phyloP scores from a whole-genome alignment of 129 eudicot genomes.

The Helianthus tuberosus region DNA sequence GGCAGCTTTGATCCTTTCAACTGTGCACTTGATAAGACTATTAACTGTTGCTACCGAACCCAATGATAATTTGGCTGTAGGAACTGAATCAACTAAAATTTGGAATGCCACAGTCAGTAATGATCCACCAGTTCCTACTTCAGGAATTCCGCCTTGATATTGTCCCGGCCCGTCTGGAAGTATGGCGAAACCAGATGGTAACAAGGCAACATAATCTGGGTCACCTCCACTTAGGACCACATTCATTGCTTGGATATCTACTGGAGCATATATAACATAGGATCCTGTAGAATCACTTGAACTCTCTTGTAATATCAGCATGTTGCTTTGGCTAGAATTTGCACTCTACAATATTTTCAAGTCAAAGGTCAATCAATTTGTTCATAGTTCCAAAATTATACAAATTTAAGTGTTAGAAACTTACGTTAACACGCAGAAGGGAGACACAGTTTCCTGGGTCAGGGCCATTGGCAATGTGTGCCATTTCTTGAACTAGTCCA shows the following conservation, averaged over 20 bases:
- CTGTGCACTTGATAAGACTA: constrained; percentile 85
- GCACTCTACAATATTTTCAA: constrained; percentile 58
- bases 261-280: constrained; percentile 95
- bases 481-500: constrained; percentile 98
- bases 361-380: neutral
- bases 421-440: constrained; percentile 86
- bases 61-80: constrained; percentile 82
- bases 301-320: constrained; percentile 98
- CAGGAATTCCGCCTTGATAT: constrained; percentile 47
- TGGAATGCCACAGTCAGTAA: constrained; percentile 88
- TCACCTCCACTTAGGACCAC: constrained; percentile 93
- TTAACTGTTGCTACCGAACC: constrained; percentile 91
- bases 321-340: constrained; percentile 96
- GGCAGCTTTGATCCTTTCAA: constrained; percentile 82
- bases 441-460: constrained; percentile 98
- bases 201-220: constrained; percentile 93
- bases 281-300: constrained; percentile 90
- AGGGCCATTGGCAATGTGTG: constrained; percentile 97
- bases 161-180: constrained; percentile 85
- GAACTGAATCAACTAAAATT: constrained; percentile 80
- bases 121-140: constrained; percentile 80
- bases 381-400: neutral
- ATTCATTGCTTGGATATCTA: constrained; percentile 91
- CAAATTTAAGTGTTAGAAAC: constrained; percentile 13
- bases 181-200: constrained; percentile 97